phyloP scores from a whole-genome alignment of 192 early-diverging fungal genomes.

The Jimgerdemannia lactiflua region DNA sequence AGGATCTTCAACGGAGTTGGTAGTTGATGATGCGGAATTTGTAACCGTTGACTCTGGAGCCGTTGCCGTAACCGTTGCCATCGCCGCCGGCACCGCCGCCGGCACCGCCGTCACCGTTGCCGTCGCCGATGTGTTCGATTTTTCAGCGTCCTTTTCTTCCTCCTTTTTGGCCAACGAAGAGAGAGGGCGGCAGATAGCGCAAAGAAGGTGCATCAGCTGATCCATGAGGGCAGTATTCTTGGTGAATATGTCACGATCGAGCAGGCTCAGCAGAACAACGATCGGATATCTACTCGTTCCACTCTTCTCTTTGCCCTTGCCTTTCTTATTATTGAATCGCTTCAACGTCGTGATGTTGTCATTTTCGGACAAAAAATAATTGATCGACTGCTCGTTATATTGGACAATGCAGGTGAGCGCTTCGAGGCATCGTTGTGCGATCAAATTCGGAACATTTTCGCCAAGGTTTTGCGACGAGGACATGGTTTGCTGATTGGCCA shows the following conservation, averaged over 20 bases:
- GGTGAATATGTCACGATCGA: slow-evolving; percentile 83
- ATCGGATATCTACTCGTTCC: slow-evolving; percentile 66
- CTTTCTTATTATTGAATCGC: slow-evolving; percentile 56
- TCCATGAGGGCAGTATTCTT: slow-evolving; percentile 81
- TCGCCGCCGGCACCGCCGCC: too few species aligned
- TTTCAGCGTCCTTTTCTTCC: slow-evolving; percentile 16
- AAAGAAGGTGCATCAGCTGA: slow-evolving; percentile 82
- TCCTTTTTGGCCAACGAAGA: slow-evolving; percentile 56
- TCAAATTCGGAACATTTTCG: slow-evolving; percentile 82
- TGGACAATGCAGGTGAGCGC: slow-evolving; percentile 76
- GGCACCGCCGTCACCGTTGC: slow-evolving; percentile 7
- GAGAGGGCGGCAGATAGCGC: slow-evolving; percentile 76
- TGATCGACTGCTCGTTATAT: slow-evolving; percentile 72
- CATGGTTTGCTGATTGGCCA: slow-evolving; percentile 11
- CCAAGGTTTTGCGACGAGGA: slow-evolving; percentile 23
- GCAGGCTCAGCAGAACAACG: slow-evolving; percentile 77
- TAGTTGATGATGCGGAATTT: slow-evolving; percentile 3
- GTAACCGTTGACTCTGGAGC: slow-evolving; percentile 1
- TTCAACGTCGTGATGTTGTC: slow-evolving; percentile 56
- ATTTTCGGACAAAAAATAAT: slow-evolving; percentile 76
- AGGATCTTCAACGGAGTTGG: slow-evolving; percentile 1
- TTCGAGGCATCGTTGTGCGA: slow-evolving; percentile 87
- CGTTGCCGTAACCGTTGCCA: too few species aligned
- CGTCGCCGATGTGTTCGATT: slow-evolving; percentile 7
- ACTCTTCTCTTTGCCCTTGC: slow-evolving; percentile 62